Percentiles rank a stretch among this genome's conserved stretches.
Conservation (phyloP, 495 filamentous ascomycete species). For the Penicillium arizonense region DNA sequence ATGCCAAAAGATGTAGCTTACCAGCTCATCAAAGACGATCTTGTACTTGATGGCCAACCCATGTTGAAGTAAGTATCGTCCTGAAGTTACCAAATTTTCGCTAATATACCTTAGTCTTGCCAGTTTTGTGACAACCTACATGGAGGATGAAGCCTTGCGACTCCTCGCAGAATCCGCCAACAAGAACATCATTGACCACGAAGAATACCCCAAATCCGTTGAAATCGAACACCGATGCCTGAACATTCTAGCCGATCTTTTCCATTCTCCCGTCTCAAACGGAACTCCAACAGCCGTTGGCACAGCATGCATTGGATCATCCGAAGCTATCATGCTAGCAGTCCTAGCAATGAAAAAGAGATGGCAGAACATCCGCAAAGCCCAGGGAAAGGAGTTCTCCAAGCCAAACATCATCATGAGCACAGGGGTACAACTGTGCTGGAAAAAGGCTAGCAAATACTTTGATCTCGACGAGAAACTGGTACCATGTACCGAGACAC, state of each 20-base stretch:
- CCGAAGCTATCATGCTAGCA: constrained; percentile 85
- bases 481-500: constrained; percentile 73
- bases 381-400: constrained; percentile 65
- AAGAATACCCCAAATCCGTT: constrained; percentile 82
- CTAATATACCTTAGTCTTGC: constrained; percentile 11
- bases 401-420: constrained; percentile 87
- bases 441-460: constrained; percentile 89
- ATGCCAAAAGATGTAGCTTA: constrained; percentile 18
- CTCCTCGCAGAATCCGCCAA: constrained; percentile 82
- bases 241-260: constrained; percentile 81
- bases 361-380: constrained; percentile 78
- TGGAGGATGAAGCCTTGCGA: constrained; percentile 82
- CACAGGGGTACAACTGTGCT: constrained; percentile 86
- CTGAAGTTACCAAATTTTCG: neutral
- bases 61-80: constrained; percentile 10
- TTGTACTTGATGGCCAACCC: constrained; percentile 10
- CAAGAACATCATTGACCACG: constrained; percentile 92
- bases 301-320: constrained; percentile 81
- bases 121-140: constrained; percentile 21
- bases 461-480: constrained; percentile 87
- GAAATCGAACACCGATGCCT: constrained; percentile 89
- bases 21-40: constrained; percentile 16
- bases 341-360: constrained; percentile 90
- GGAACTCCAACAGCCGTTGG: constrained; percentile 59
- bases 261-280: constrained; percentile 63